Percentiles rank a stretch among this genome's conserved stretches.
Conservation (phyloP, 202 grass and related monocot species). For the Panicum hallii region DNA sequence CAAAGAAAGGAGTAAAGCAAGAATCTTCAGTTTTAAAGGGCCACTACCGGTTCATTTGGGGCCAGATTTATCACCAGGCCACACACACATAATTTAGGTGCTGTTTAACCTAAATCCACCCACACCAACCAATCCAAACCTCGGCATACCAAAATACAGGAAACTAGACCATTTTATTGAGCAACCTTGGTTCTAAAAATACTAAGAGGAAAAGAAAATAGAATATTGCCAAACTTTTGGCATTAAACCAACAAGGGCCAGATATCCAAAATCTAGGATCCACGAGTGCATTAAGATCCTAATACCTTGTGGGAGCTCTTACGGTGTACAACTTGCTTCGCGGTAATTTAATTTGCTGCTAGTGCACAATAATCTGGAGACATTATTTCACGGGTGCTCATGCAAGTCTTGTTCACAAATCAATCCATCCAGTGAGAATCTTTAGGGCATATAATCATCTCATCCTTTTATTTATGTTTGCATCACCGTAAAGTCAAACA, state of each 20-base stretch:
- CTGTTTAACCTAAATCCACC: not conserved
- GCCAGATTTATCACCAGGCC: not conserved
- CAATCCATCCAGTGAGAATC: not conserved
- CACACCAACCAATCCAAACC: not conserved
- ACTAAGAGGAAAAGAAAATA: not conserved
- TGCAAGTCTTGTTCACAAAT: not conserved
- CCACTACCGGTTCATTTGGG: not conserved
- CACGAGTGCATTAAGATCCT: not conserved
- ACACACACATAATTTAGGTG: not conserved
- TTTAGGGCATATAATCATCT: not conserved
- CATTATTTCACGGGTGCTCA: not conserved
- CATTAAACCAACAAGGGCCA: not conserved
- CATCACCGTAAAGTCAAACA: not conserved
- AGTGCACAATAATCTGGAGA: not conserved
- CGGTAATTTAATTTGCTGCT: not conserved
- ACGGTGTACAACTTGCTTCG: not conserved
- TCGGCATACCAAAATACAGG: not conserved
- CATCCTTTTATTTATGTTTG: not conserved
- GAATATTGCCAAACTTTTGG: not conserved
- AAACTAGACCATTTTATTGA: not conserved
- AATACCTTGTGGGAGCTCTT: not conserved
- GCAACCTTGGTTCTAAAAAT: not conserved
- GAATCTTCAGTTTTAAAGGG: not conserved
- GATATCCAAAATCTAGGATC: not conserved
- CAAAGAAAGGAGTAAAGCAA: not conserved